Evolutionary conservation across 768 basidiomycete genomes (phyloP).

Genomic region (Trametes sanguinea): DNA sequence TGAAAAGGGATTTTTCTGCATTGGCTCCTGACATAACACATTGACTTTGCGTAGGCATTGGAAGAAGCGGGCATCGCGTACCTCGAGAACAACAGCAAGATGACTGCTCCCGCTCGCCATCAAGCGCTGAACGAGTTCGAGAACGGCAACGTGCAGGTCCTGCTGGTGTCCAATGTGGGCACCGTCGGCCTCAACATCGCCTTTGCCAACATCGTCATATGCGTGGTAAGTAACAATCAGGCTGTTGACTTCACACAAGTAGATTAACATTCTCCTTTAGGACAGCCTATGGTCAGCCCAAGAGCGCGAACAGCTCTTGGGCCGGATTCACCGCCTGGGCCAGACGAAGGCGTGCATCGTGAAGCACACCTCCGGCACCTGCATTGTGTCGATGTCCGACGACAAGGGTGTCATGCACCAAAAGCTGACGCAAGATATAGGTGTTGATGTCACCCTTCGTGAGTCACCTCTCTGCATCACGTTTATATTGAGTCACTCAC

Average conservation of each 20-base stretch:
- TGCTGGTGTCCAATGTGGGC: background rate
- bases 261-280: background rate
- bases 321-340: background rate
- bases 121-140: background rate
- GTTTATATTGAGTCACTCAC: background rate
- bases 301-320: background rate
- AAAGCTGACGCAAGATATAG: background rate
- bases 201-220: background rate
- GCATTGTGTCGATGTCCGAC: background rate
- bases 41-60: background rate
- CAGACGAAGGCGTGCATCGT: background rate
- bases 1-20: too few species aligned
- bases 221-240: background rate
- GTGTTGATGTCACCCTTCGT: background rate
- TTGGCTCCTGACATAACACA: background rate
- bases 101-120: background rate
- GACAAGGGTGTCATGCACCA: background rate
- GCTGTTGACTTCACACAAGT: background rate
- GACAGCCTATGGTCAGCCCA: conserved; percentile 7
- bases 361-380: background rate
- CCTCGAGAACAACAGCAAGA: background rate
- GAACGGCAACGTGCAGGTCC: background rate
- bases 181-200: background rate
- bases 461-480: background rate
- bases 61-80: background rate